These are phyloP conservation scores for Leccinum variicolor DNA, from an alignment of 768 basidiomycete species.

Conservation along the genomic window DNA sequence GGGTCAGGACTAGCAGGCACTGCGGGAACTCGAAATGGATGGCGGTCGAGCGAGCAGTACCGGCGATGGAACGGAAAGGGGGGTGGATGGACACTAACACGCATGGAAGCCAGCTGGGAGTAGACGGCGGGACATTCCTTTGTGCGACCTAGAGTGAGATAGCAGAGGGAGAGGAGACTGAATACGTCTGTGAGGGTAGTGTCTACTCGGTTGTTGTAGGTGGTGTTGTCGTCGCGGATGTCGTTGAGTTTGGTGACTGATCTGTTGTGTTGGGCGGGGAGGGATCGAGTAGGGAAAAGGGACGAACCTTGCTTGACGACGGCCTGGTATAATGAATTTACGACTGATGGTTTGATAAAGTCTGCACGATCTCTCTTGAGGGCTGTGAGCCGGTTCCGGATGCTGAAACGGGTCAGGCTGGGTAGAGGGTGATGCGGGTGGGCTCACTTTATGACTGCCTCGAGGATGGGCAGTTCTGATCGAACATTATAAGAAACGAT, in stretches of 20 bases:
- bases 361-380: conserved; percentile 91
- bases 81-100: conserved; percentile 55
- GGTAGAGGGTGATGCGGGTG: conserved; percentile 24
- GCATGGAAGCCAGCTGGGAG: conserved; percentile 93
- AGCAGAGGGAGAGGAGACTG: conserved; percentile 91
- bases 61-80: conserved; percentile 6
- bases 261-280: conserved; percentile 1
- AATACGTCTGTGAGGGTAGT: conserved; percentile 96
- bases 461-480: conserved; percentile 88
- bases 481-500: conserved; percentile 23
- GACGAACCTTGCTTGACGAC: conserved; percentile 86
- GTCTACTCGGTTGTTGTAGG: conserved; percentile 87
- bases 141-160: conserved; percentile 96
- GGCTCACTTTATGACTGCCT: conserved; percentile 82
- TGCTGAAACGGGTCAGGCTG: conserved; percentile 45
- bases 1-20: conserved; percentile 23
- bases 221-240: conserved; percentile 73
- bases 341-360: conserved; percentile 91
- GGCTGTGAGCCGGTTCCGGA: conserved; percentile 91
- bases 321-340: conserved; percentile 86
- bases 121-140: conserved; percentile 93
- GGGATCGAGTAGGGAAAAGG: conserved; percentile 12
- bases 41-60: not conserved
- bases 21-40: conserved; percentile 8
- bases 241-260: conserved; percentile 89